Percentiles rank a stretch among this genome's conserved stretches.
These are phyloP conservation scores for Dothistroma pini DNA, from an alignment of 2,329 filamentous ascomycete genomes.

Conservation along the genomic window DNA sequence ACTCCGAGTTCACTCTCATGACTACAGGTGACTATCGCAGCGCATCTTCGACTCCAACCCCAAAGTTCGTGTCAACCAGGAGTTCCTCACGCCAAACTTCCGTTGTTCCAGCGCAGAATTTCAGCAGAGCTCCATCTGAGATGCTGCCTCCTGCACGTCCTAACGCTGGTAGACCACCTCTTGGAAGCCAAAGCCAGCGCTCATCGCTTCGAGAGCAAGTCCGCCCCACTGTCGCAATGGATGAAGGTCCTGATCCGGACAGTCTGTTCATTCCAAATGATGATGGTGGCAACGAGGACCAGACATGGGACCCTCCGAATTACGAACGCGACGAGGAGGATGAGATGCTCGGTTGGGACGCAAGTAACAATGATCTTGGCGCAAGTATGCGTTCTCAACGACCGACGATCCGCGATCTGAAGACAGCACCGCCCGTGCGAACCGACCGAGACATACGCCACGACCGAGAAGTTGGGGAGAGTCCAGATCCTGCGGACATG, in stretches of 20 bases:
- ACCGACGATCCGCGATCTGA: conserved; percentile 45
- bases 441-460: conserved; percentile 11
- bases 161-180: conserved; percentile 33
- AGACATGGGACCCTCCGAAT: conserved; percentile 67
- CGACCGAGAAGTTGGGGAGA: conserved; percentile 1
- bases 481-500: conserved; percentile 38
- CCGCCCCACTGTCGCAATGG: conserved; percentile 36
- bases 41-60: conserved; percentile 32
- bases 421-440: conserved; percentile 22
- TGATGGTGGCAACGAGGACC: conserved; percentile 59
- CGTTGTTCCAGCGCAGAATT: conserved; percentile 15
- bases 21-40: conserved; percentile 64
- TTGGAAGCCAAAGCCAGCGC: conserved; percentile 28
- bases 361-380: conserved; percentile 60
- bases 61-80: conserved; percentile 40
- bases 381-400: conserved; percentile 28
- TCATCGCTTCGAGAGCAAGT: conserved; percentile 19
- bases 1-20: conserved; percentile 78
- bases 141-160: conserved; percentile 43
- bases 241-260: conserved; percentile 59
- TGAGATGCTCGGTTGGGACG: conserved; percentile 70
- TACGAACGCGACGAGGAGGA: conserved; percentile 62
- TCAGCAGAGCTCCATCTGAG: conserved; percentile 26
- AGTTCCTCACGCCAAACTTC: conserved; percentile 28
- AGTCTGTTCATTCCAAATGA: conserved; percentile 62